Evolutionary conservation across 2,329 filamentous ascomycete species (phyloP), one percentile per base, ranked within the genome.

Genomic region (Cordyceps tenuipes): DNA sequence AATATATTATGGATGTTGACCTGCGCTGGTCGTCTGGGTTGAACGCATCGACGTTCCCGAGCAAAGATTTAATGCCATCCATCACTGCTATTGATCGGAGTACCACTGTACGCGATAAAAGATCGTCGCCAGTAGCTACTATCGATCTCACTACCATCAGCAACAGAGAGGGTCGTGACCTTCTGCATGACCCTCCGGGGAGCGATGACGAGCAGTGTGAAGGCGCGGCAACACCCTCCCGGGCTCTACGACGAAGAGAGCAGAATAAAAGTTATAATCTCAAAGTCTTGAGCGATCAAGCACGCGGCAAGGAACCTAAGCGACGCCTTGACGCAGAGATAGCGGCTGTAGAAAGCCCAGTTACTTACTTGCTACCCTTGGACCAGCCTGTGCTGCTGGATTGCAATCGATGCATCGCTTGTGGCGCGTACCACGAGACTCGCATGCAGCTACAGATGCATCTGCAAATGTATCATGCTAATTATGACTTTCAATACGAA

Each of bases 261-360:
- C 73, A 73, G 47, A 77, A 76, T 60, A 79, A 80, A 62, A 76
- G 77, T 23, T 86, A 86, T 66, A 86, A 86, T 63, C 69, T 86
- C 43, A 85, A 84, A 67, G 73, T 79, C 13, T 71, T 86, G 17
- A 85, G 79, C 68, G 81, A 82, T 64, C 79, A 81, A 64, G 81
- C 81, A 6, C 76, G 82, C 56, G 81, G 82, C 4, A 80, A 76
- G 64, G 77, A 79, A 48, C 76, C 75, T 62, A 79, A 77, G 63
- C 75, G 74, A 66, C 66, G 66, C 59, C 62, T 66, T 61, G 64
- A 68, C 61, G 63, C 62, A 62, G 60, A 66, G 63, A 69, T 54
- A 52, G 66, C 63, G 26, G 61, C 63, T 43, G 72, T 70, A 59
- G 76, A 76, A 64, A 77, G 74, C 65, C 74, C 68, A 62, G 76